Conservation (phyloP, 108 stramenopile species). For the Pseudonitzschia delicatissima region DNA sequence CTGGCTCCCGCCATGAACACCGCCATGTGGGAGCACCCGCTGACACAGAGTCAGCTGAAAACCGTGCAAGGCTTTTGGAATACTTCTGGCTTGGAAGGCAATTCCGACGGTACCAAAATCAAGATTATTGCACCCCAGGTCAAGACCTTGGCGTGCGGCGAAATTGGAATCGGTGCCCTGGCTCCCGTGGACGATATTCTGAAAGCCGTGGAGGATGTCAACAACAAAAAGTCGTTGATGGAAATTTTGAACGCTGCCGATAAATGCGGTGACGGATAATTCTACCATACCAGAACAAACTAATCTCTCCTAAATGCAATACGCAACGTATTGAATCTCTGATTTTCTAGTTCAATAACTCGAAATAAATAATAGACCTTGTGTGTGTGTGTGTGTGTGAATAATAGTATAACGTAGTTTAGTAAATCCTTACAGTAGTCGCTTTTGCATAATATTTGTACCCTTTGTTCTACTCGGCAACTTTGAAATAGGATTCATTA, state of each 20-base stretch:
- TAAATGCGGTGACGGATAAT: no score
- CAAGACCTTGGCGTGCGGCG: slow-evolving; percentile 87
- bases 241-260: no score
- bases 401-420: not conserved
- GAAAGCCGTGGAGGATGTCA: slow-evolving; percentile 17
- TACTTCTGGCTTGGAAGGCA: not conserved
- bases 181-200: slow-evolving; percentile 70
- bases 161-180: slow-evolving; percentile 82
- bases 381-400: not conserved
- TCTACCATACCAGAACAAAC: not conserved
- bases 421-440: not conserved
- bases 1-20: slow-evolving; percentile 96
- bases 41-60: slow-evolving; percentile 65
- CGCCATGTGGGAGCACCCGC: slow-evolving; percentile 90
- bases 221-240: not conserved
- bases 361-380: no score
- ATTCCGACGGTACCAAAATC: slow-evolving; percentile 10
- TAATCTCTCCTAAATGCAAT: no score
- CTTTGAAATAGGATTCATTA: slow-evolving; percentile 66
- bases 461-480: slow-evolving; percentile 21
- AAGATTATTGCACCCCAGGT: slow-evolving; percentile 55
- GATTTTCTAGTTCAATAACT: no score
- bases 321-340: no score
- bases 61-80: slow-evolving; percentile 62
- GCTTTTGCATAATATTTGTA: not conserved